Base-by-base conservation (phyloP, 352 stramenopile species). In the Blastocystis sp. region DNA sequence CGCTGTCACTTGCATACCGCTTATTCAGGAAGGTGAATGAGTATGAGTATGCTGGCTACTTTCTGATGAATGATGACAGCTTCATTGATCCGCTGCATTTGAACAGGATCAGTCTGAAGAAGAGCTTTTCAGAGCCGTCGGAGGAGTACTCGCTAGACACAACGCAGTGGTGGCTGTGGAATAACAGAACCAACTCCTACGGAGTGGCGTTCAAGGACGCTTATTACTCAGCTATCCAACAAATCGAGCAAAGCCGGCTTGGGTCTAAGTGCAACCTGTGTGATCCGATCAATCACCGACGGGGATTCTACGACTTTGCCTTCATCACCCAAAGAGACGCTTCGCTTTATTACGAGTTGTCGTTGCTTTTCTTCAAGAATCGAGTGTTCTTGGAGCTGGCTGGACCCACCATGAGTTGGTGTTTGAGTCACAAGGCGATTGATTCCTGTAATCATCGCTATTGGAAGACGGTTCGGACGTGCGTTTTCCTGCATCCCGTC, bases 401-500 rank as follows among this genome's bases (percentile, higher is more conserved):
- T 24, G 71, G 48, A 7, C 71, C 71, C 3, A 81, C 71, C 2
- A 81, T 81, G 14, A 81, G 66, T 38, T 81, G 71, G 71, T 81
- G 71, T 81, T 24, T 81, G 48, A 64, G 42, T 42, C 48, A 81
- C 38, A 81, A 81, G 21, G 45, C 7, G 4, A 81, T 81, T 42
- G 48, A 54, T 42, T 66, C 48, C 24, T 81, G 71, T 64, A 81
- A 81, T 21, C 71, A 81, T 66, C 42, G 66, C 43, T 38, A 63
- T 65, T 81, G 71, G 71, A 21, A 21, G 17, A 68, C 45, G 28
- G 71, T 81, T 24, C 45, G 17, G 38, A 81, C 71, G 24, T 81
- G 71, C 43, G 71, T 81, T 65, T 54, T 66, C 59, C 48, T 81
- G 17, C 71, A 81, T 81, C 71, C 71, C 45, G 48, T 81, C n/a